Percentiles rank a stretch among this genome's conserved stretches.
Conservation (phyloP, 2,329 filamentous ascomycete species). For the Diplodia corticola region DNA sequence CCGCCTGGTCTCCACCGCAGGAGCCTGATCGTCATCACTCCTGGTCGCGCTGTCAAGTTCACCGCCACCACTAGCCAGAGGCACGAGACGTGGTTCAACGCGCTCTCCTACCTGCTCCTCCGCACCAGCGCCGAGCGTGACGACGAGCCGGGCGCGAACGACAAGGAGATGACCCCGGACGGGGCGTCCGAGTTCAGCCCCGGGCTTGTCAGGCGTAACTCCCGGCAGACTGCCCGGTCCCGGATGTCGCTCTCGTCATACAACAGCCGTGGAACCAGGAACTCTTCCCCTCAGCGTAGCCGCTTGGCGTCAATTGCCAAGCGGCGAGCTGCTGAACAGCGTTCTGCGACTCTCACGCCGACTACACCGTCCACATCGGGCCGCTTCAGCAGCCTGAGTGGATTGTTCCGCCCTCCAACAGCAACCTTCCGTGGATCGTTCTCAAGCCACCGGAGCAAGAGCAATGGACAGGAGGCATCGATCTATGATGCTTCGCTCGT, state of each 20-base stretch:
- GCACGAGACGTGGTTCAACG: slow-evolving; percentile 99
- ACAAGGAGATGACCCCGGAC: slow-evolving; percentile 54
- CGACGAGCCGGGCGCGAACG: slow-evolving; percentile 58
- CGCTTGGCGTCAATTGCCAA: slow-evolving; percentile 39
- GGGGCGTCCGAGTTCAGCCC: slow-evolving; percentile 81
- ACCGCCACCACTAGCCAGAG: slow-evolving; percentile 91
- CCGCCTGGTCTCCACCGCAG: slow-evolving; percentile 93
- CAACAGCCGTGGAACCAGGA: slow-evolving; percentile 57
- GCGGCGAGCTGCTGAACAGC: slow-evolving; percentile 17
- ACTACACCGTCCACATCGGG: slow-evolving; percentile 47
- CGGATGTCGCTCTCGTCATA: slow-evolving; percentile 73
- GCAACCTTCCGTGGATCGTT: slow-evolving; percentile 51
- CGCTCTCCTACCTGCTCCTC: slow-evolving; percentile 86
- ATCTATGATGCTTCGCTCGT: slow-evolving; percentile 59
- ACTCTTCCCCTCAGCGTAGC: slow-evolving; percentile 40
- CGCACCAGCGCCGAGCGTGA: slow-evolving; percentile 60
- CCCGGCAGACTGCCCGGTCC: slow-evolving; percentile 54
- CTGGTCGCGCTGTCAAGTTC: slow-evolving; percentile 86
- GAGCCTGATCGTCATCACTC: slow-evolving; percentile 86
- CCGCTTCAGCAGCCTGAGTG: slow-evolving; percentile 46
- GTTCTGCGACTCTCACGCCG: slow-evolving; percentile 27
- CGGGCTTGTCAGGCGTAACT: slow-evolving; percentile 49
- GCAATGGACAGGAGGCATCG: slow-evolving; percentile 35
- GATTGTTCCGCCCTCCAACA: slow-evolving; percentile 47
- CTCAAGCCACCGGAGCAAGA: slow-evolving; percentile 48